A percentile compares a stretch with the other conserved stretches of the same genome.
phyloP scores from a whole-genome alignment of 768 basidiomycete genomes.

The Boletus insuetus region DNA sequence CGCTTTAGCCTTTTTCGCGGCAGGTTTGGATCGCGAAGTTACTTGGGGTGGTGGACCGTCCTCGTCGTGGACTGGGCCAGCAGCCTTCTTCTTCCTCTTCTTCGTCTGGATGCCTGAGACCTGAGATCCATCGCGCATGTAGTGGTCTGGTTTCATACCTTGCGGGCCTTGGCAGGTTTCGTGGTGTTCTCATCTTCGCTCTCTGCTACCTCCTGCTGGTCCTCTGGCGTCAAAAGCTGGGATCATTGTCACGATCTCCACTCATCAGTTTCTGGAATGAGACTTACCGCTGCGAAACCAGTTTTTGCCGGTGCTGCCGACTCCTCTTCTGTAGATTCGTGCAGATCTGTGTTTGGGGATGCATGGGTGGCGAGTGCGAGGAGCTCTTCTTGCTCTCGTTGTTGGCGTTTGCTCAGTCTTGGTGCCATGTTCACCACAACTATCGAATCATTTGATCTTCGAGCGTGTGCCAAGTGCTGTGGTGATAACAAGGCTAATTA shows the following conservation, averaged over 20 bases:
- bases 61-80: background rate
- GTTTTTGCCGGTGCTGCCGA: conserved; percentile 9
- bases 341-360: conserved; percentile 8
- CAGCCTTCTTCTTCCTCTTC: conserved; percentile 41
- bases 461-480: too few relatives aligned
- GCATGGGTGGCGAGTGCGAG: conserved; percentile 41
- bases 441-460: background rate
- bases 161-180: conserved; percentile 21
- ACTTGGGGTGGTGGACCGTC: background rate
- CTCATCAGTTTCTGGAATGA: background rate
- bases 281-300: conserved; percentile 47
- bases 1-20: conserved; percentile 56
- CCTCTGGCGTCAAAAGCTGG: conserved; percentile 43
- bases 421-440: conserved; percentile 51
- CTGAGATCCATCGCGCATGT: background rate
- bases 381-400: conserved; percentile 81
- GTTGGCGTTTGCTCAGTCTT: conserved; percentile 80
- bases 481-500: too few relatives aligned
- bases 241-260: conserved; percentile 19
- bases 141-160: conserved; percentile 12
- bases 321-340: conserved; percentile 41
- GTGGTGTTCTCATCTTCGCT: conserved; percentile 23
- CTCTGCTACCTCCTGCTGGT: conserved; percentile 19
- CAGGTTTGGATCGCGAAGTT: conserved; percentile 40
- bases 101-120: conserved; percentile 26